Conservation (phyloP, 441 rosid genomes). For the Aquilaria agallochum region DNA sequence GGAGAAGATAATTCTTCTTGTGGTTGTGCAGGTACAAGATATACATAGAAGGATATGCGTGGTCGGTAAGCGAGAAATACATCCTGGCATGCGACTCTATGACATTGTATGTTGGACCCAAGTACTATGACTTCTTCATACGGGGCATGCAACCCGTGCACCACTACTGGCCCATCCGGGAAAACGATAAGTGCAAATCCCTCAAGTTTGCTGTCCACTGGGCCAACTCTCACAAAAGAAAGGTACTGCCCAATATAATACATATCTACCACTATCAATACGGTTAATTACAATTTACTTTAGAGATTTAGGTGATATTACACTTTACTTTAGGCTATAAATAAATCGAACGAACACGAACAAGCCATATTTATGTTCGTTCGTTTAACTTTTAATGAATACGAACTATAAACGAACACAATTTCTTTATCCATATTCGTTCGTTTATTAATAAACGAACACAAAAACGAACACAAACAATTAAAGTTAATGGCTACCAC, state of each 20-base stretch:
- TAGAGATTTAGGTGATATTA: too few relatives aligned
- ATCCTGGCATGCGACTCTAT: constrained; percentile 72
- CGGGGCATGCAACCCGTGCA: constrained; percentile 66
- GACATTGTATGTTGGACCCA: constrained; percentile 53
- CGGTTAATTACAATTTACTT: neutral
- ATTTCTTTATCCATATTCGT: too few relatives aligned
- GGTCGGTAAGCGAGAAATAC: constrained; percentile 94
- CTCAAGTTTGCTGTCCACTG: constrained; percentile 83
- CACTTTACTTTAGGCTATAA: neutral
- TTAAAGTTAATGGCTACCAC: too few relatives aligned
- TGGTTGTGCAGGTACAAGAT: constrained; percentile 55
- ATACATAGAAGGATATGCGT: constrained; percentile 74
- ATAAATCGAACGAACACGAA: neutral
- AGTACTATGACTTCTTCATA: constrained; percentile 65
- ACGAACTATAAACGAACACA: too few relatives aligned
- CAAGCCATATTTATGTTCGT: neutral
- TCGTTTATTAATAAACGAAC: too few relatives aligned
- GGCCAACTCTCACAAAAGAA: constrained; percentile 60
- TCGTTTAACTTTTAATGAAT: too few relatives aligned
- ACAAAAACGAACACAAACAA: too few relatives aligned
- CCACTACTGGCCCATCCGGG: constrained; percentile 80
- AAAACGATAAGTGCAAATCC: constrained; percentile 49
- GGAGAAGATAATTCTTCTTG: too few relatives aligned
- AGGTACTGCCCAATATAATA: constrained; percentile 29
- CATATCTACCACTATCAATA: too few relatives aligned